Percentiles rank a stretch among this genome's conserved stretches.
Evolutionary conservation across 2,329 filamentous ascomycete species (phyloP).

Genomic region (Fusarium continuum): DNA sequence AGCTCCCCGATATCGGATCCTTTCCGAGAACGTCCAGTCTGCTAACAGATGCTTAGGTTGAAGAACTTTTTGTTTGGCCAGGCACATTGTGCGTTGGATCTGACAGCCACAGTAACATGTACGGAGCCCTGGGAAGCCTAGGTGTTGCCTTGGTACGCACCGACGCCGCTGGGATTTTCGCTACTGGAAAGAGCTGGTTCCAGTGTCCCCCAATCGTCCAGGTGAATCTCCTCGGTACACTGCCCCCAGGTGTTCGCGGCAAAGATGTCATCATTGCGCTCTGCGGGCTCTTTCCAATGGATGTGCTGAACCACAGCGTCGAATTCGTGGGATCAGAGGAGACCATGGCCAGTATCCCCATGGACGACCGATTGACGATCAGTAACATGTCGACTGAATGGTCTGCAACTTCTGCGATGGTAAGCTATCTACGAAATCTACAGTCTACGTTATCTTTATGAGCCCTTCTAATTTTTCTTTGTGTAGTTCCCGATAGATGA

Average conservation of each 20-base stretch:
- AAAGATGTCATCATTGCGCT: conserved; percentile 95
- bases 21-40: neutral
- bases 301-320: conserved; percentile 89
- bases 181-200: conserved; percentile 86
- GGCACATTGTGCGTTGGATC: conserved; percentile 83
- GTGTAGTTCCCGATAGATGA: conserved; percentile 89
- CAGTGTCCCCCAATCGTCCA: conserved; percentile 86
- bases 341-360: conserved; percentile 74
- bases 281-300: conserved; percentile 84
- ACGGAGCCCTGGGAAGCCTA: conserved; percentile 60
- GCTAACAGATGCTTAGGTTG: conserved; percentile 57
- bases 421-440: too few species aligned
- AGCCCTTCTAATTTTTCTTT: too few species aligned
- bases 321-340: conserved; percentile 87
- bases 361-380: conserved; percentile 79
- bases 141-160: conserved; percentile 79
- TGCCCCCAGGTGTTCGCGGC: conserved; percentile 84
- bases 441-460: too few species aligned
- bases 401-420: too few species aligned
- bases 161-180: conserved; percentile 87
- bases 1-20: too few species aligned
- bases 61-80: conserved; percentile 84
- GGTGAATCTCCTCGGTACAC: conserved; percentile 77
- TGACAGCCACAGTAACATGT: conserved; percentile 80
- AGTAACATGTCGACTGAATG: conserved; percentile 86